A percentile compares a stretch with the other conserved stretches of the same genome.
Evolutionary conservation across 2,329 filamentous ascomycete species (phyloP).

Genomic region (Aspergillus japonicus): DNA sequence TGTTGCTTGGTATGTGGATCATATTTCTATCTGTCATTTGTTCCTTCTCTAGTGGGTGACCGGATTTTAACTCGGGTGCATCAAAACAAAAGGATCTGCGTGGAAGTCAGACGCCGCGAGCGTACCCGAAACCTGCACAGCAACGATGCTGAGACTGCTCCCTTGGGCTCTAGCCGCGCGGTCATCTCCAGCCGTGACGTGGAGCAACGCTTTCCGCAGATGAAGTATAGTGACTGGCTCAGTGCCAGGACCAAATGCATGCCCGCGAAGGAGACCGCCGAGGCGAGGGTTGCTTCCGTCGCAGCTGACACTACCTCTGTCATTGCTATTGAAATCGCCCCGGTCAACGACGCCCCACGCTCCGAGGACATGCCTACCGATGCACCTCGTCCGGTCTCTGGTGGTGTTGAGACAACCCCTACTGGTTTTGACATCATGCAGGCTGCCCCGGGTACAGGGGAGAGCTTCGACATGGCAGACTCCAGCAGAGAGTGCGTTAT

Average conservation of each 20-base stretch:
- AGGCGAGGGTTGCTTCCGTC: neutral
- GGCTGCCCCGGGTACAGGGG: neutral
- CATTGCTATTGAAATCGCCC: neutral
- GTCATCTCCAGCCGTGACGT: conserved; percentile 13
- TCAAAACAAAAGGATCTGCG: conserved; percentile 10
- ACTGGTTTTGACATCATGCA: neutral
- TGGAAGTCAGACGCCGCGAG: conserved; percentile 11
- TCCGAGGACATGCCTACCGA: neutral
- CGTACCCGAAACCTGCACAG: neutral
- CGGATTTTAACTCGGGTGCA: too few relatives aligned
- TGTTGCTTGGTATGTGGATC: conserved; percentile 16
- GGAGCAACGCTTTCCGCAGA: conserved; percentile 15
- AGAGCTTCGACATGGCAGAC: neutral
- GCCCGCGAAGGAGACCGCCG: neutral
- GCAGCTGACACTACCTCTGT: too few relatives aligned
- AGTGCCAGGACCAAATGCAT: neutral
- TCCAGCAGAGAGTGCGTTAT: conserved; percentile 67
- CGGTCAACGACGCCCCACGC: neutral
- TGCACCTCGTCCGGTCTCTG: neutral
- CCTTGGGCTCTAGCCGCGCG: conserved; percentile 4
- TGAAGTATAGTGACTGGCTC: conserved; percentile 17
- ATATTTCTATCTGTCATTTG: neutral
- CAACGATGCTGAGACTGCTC: conserved; percentile 15
- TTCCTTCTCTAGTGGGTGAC: neutral
- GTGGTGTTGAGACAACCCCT: neutral